Evolutionary conservation across 768 basidiomycete genomes (phyloP).

Genomic region (Agrocybe praecox): DNA sequence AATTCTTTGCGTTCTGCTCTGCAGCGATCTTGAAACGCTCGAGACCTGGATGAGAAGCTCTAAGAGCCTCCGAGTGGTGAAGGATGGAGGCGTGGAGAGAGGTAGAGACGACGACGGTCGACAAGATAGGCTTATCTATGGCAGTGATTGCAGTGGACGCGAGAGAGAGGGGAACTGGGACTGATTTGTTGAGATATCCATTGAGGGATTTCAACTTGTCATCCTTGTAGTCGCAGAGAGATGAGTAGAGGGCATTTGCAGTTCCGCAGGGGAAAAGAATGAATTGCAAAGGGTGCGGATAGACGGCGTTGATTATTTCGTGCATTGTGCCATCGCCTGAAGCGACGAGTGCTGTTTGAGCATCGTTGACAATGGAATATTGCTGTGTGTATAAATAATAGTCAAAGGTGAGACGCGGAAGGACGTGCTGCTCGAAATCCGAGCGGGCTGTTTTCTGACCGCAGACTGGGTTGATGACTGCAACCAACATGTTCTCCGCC

Average conservation of each 20-base stretch:
- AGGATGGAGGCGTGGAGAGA: constrained; percentile 85
- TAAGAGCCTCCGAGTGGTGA: constrained; percentile 73
- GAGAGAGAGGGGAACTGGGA: constrained; percentile 49
- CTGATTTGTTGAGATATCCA: constrained; percentile 44
- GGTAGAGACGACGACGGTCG: constrained; percentile 87
- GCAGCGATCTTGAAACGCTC: constrained; percentile 89
- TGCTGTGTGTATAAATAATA: constrained; percentile 45
- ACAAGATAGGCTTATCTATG: constrained; percentile 30
- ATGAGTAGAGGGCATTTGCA: constrained; percentile 89
- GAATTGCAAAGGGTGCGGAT: constrained; percentile 38
- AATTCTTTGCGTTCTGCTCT: constrained; percentile 66
- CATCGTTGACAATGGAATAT: constrained; percentile 39
- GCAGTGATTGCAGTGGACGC: constrained; percentile 51
- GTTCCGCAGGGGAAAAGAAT: constrained; percentile 78
- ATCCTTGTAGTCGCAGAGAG: constrained; percentile 66
- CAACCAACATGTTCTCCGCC: constrained; percentile 20
- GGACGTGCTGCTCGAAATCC: constrained; percentile 61
- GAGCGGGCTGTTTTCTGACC: constrained; percentile 59
- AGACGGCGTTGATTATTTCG: constrained; percentile 76
- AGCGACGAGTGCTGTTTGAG: constrained; percentile 63
- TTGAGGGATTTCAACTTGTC: constrained; percentile 56
- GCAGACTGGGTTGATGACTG: constrained; percentile 77
- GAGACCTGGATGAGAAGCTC: constrained; percentile 69
- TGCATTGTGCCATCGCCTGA: constrained; percentile 95
- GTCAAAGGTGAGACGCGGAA: constrained; percentile 55